phyloP scores from a whole-genome alignment of 2,329 filamentous ascomycete species.

The Ceratocystis albifundus region DNA sequence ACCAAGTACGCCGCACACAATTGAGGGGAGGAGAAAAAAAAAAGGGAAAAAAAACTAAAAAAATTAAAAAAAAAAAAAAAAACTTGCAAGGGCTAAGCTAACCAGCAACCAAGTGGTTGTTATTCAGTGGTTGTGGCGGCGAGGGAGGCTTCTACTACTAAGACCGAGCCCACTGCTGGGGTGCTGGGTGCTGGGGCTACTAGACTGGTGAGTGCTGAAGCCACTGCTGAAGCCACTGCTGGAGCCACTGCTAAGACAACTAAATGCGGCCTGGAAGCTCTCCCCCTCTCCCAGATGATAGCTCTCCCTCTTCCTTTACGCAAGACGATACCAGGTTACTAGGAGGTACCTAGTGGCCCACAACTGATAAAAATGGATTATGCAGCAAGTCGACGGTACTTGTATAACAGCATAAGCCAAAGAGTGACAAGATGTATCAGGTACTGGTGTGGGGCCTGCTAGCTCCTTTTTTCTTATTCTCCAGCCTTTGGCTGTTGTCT shows the following conservation, averaged over 20 bases:
- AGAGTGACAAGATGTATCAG: neutral
- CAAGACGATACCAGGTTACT: constrained; percentile 7
- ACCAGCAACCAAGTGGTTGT: neutral
- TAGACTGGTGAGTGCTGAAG: neutral
- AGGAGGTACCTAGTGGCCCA: constrained; percentile 2
- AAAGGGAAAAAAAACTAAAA: too few species aligned
- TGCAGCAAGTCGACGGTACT: neutral
- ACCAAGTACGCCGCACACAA: too few species aligned
- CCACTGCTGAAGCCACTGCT: neutral
- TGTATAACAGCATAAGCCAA: neutral
- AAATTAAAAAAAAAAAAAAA: too few species aligned
- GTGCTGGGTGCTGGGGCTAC: too few species aligned
- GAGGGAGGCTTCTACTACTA: neutral
- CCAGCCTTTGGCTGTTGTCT: too few species aligned
- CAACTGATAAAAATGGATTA: neutral
- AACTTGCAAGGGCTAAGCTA: neutral
- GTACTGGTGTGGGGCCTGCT: neutral
- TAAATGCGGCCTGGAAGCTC: neutral
- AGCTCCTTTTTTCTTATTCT: too few species aligned
- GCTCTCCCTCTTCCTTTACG: neutral
- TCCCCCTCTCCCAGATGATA: too few species aligned
- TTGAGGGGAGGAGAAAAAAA: too few species aligned
- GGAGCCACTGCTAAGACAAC: neutral
- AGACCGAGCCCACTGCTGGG: neutral
- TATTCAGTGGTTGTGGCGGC: neutral